Base-by-base conservation (phyloP, 169 alveolate genomes). In the Fabrea salina region DNA sequence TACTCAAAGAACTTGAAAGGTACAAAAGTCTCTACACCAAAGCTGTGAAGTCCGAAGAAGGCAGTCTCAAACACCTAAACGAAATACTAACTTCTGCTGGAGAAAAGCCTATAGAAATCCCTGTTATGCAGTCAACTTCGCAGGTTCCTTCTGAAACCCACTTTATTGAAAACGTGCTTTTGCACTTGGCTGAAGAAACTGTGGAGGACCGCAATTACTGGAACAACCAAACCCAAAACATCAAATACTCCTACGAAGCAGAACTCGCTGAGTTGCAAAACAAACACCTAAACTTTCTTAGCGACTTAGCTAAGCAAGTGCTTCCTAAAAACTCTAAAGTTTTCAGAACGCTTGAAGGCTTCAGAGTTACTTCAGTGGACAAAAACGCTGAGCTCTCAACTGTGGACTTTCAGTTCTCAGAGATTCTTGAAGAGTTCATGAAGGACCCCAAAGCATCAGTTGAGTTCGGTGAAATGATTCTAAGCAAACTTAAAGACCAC, bases 101-200 rank as follows among this genome's bases (percentile, higher is more conserved):
- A 2, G 75, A 56, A 37, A 64, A 35, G 5, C 75, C 75, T 37
- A 56, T 64, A 64, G 75, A 64, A 16, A 64, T 64, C 57, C 75
- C 75, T n/a, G n/a, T n/a, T n/a, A n/a, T n/a, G n/a, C n/a, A n/a
- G n/a, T n/a, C n/a, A n/a, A n/a, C n/a, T n/a, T n/a, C n/a, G n/a
- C n/a, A n/a, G n/a, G n/a, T n/a, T n/a, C n/a, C n/a, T n/a, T n/a
- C n/a, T n/a, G n/a, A n/a, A n/a, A n/a, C n/a, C n/a, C n/a, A n/a
- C n/a, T n/a, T n/a, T n/a, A n/a, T n/a, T n/a, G n/a, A n/a, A n/a
- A n/a, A n/a, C n/a, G n/a, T n/a, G n/a, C n/a, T n/a, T n/a, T n/a
- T n/a, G n/a, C n/a, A n/a, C n/a, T n/a, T n/a, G n/a, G n/a, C n/a
- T n/a, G n/a, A n/a, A n/a, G n/a, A n/a, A n/a, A n/a, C n/a, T n/a